A percentile compares a stretch with the other conserved stretches of the same genome.
These are phyloP conservation scores for Blepharisma stoltei DNA, from an alignment of 73 alveolate genomes.

Conservation along the genomic window DNA sequence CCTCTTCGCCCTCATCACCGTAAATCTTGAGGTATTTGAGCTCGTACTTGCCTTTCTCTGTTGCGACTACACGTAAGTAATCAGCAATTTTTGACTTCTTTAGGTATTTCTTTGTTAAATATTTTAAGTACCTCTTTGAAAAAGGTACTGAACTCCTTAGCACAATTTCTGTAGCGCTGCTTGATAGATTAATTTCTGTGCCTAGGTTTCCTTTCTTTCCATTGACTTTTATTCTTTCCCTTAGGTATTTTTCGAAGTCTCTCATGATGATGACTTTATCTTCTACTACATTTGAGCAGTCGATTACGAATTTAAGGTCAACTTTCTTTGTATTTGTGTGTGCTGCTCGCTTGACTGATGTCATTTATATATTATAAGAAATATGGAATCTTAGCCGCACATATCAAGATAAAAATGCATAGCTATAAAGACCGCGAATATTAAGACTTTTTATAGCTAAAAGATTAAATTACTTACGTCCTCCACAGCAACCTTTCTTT, in stretches of 20 bases:
- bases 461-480: no score
- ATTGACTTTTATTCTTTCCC: slow-evolving; percentile 51
- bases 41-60: slow-evolving; percentile 69
- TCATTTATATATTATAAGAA: not conserved
- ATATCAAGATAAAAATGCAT: no score
- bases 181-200: slow-evolving; percentile 41
- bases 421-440: no score
- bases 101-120: slow-evolving; percentile 82
- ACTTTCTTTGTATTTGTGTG: slow-evolving; percentile 42
- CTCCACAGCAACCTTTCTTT: no score
- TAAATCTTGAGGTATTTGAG: slow-evolving; percentile 80
- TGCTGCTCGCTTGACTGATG: slow-evolving; percentile 44
- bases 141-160: slow-evolving; percentile 63
- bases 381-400: no score
- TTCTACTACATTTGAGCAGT: slow-evolving; percentile 60
- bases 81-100: slow-evolving; percentile 78
- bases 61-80: slow-evolving; percentile 76
- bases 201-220: slow-evolving; percentile 64
- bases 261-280: slow-evolving; percentile 56
- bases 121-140: slow-evolving; percentile 89
- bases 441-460: no score
- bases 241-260: slow-evolving; percentile 57
- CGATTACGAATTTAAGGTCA: slow-evolving; percentile 46
- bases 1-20: slow-evolving; percentile 68
- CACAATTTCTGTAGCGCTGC: slow-evolving; percentile 43